Percentiles rank a stretch among this genome's conserved stretches.
Evolutionary conservation across 805 yeast genomes (phyloP).

Genomic region (Candida boleticola): DNA sequence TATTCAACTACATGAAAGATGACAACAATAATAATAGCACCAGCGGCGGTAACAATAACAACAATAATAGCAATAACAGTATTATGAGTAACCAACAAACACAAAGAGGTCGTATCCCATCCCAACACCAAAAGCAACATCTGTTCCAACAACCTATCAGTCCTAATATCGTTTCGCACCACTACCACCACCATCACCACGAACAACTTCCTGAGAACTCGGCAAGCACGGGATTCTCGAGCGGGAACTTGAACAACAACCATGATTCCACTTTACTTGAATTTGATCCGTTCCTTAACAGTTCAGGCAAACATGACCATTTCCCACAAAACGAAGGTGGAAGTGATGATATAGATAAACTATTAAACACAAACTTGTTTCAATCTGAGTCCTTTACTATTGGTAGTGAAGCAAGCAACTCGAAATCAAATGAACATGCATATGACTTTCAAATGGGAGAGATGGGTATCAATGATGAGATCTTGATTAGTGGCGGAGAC

Average conservation of each 20-base stretch:
- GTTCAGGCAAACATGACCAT: too few species aligned
- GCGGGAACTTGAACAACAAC: too few species aligned
- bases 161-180: constrained; percentile 9
- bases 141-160: constrained; percentile 4
- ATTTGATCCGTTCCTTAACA: background rate
- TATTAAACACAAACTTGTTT: constrained; percentile 38
- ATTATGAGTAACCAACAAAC: background rate
- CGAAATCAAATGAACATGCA: background rate
- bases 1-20: constrained; percentile 18
- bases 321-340: constrained; percentile 3
- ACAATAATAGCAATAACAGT: background rate
- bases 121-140: too few species aligned
- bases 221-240: too few species aligned
- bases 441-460: constrained; percentile 14
- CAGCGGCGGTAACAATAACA: constrained; percentile 1
- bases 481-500: constrained; percentile 19
- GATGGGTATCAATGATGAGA: constrained; percentile 32
- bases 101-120: background rate
- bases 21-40: background rate
- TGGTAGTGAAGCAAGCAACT: constrained; percentile 11
- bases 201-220: background rate
- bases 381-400: constrained; percentile 31
- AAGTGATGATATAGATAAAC: constrained; percentile 39
- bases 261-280: background rate
- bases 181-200: constrained; percentile 6